Evolutionary conservation across 2,329 filamentous ascomycete species (phyloP), one percentile per base, ranked within the genome.

Genomic region (Didymella pinodella): DNA sequence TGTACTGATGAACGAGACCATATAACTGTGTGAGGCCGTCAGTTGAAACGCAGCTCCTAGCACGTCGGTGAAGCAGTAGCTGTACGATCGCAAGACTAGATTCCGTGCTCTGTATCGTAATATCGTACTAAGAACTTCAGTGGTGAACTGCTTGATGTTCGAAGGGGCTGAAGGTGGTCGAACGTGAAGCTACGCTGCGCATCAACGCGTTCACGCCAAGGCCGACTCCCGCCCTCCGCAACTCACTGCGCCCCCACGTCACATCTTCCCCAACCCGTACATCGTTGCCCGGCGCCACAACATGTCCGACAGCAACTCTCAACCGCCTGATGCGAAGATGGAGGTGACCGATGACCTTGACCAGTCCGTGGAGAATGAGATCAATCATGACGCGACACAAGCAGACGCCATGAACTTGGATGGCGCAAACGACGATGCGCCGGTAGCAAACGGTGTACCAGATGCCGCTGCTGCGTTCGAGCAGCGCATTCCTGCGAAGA

Each of bases 401-500:
- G 66, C 72, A 36, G 77, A 78, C 40, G 64, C 74, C 36, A 78
- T 78, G 77, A 77, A 78, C 36, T 64, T 80, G 32, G 78, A 81
- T 61, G 76, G 75, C 68, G 71, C 72, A 65, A 75, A 75, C 57
- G 76, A 79, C 55, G 75, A 75, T 22, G 64, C 66, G 44, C 55
- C 75, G 8, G 57, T 65, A 38, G 64, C 63, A 50, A 80, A 83
- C 50, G 75, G 73, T 22, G 60, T 71, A 12, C 40, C 64, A 63
- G 71, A 85, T 48, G 81, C 80, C 40, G 76, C 83, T 10, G 76
- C 79, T 6, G 77, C 83, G 6, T 77, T 83, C 41, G 89, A 91
- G 59, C 78, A 88, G 40, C 87, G 86, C 71, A 81, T 91, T 64
- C 88, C 90, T 1, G 89, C 89, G 51, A 92, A 93, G 76, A 98